A percentile compares a stretch with the other conserved stretches of the same genome.
Evolutionary conservation across 495 filamentous ascomycete species (phyloP).

Genomic region (Patellaria atrata): DNA sequence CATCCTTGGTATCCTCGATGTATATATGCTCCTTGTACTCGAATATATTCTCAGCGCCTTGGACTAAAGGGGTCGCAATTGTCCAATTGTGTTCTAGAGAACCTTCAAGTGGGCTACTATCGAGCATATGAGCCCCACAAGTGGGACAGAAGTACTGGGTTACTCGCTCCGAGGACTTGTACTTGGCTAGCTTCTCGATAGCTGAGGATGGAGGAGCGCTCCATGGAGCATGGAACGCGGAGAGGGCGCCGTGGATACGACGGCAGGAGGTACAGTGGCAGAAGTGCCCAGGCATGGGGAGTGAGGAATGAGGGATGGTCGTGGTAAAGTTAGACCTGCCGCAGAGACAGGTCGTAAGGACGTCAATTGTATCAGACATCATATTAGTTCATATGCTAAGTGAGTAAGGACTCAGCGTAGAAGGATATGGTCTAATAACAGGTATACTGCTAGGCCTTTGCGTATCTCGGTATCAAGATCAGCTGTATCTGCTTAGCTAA

Average conservation of each 20-base stretch:
- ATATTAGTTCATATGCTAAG: too few species aligned
- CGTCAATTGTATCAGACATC: slow-evolving; percentile 8
- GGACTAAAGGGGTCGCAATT: slow-evolving; percentile 27
- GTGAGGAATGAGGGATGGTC: slow-evolving; percentile 22
- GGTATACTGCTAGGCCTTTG: too few species aligned
- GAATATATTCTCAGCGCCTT: slow-evolving; percentile 27
- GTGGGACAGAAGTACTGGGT: slow-evolving; percentile 53
- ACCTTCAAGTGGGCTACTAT: too few species aligned
- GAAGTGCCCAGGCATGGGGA: slow-evolving; percentile 28
- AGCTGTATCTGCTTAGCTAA: too few species aligned
- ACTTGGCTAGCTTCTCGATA: slow-evolving; percentile 26
- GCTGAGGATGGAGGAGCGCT: slow-evolving; percentile 21
- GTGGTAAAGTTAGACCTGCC: slow-evolving; percentile 32
- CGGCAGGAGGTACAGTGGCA: slow-evolving; percentile 57
- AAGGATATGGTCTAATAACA: too few species aligned
- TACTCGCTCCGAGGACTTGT: slow-evolving; percentile 33
- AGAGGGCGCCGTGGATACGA: slow-evolving; percentile 42
- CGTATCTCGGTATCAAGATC: too few species aligned
- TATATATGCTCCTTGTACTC: slow-evolving; percentile 33
- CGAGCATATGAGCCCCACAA: slow-evolving; percentile 54
- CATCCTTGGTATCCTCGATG: slow-evolving; percentile 38
- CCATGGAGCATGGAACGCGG: slow-evolving; percentile 38
- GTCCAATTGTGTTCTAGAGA: slow-evolving; percentile 25
- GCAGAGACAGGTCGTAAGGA: slow-evolving; percentile 41
- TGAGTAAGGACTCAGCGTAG: too few species aligned